A percentile compares a stretch with the other conserved stretches of the same genome.
Conservation (phyloP, 768 basidiomycete species). For the Crucibulum laeve region DNA sequence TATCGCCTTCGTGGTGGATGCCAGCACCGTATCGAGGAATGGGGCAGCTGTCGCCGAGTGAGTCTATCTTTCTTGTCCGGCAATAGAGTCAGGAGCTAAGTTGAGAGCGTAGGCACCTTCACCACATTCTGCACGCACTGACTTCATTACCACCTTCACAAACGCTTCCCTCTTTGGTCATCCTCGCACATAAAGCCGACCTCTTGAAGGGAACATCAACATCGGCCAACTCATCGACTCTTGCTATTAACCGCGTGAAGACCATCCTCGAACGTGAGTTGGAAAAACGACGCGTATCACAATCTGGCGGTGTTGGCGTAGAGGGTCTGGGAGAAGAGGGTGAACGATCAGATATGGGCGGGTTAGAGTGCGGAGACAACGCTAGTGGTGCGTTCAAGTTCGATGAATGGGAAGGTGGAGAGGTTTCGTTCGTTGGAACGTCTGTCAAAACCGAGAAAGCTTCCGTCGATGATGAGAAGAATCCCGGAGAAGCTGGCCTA, state of each 20-base stretch:
- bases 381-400: conserved; percentile 63
- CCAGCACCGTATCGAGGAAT: conserved; percentile 74
- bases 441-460: conserved; percentile 30
- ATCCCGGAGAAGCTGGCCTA: conserved; percentile 29
- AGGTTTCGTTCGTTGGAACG: conserved; percentile 63
- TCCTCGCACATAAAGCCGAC: conserved; percentile 78
- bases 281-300: conserved; percentile 66
- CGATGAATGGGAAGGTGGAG: conserved; percentile 80
- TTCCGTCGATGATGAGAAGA: conserved; percentile 32
- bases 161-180: conserved; percentile 50
- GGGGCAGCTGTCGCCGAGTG: conserved; percentile 77
- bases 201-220: conserved; percentile 49
- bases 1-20: conserved; percentile 77
- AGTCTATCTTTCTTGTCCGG: conserved; percentile 21
- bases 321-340: conserved; percentile 75
- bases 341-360: conserved; percentile 61
- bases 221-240: conserved; percentile 27
- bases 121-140: conserved; percentile 64
- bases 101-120: conserved; percentile 55
- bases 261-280: conserved; percentile 81
- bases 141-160: conserved; percentile 72
- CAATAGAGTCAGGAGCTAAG: not conserved
- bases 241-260: conserved; percentile 68
- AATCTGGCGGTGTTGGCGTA: conserved; percentile 61
- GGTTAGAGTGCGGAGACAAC: conserved; percentile 62